Evolutionary conservation across 768 basidiomycete genomes (phyloP).

Genomic region (Xerocomus brunneocitrinus): DNA sequence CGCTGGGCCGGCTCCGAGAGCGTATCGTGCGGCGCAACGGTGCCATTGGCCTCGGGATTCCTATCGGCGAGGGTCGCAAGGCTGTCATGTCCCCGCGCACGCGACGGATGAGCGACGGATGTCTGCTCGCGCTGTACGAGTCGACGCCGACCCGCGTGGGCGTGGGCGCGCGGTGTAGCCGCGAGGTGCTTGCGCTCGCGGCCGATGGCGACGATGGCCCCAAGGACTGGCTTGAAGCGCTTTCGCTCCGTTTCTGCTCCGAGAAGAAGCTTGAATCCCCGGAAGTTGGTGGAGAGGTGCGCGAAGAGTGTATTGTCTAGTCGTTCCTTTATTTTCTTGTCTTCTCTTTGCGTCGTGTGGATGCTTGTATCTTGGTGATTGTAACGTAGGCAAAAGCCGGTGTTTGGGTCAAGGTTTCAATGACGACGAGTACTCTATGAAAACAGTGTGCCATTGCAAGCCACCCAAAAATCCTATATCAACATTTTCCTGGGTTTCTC

Average conservation of each 20-base stretch:
- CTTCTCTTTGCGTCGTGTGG: not conserved
- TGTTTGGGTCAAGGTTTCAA: not conserved
- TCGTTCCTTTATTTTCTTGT: not conserved
- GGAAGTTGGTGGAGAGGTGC: not conserved
- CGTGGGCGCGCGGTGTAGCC: not conserved
- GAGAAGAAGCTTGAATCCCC: not conserved
- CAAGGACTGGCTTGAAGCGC: constrained; percentile 19
- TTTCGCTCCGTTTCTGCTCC: constrained; percentile 10
- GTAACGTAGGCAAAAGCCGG: not conserved
- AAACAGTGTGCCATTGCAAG: not conserved
- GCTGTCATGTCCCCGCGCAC: not conserved
- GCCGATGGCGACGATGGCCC: constrained; percentile 2
- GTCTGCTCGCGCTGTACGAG: constrained; percentile 10
- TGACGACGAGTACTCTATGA: not conserved
- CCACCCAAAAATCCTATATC: too few species aligned
- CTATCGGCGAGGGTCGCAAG: not conserved
- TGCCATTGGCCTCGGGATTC: not conserved
- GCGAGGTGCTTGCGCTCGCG: constrained; percentile 4
- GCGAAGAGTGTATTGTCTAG: not conserved
- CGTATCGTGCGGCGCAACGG: constrained; percentile 5
- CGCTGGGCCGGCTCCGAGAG: constrained; percentile 9
- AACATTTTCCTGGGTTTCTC: too few species aligned
- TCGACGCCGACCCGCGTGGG: constrained; percentile 18
- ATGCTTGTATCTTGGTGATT: not conserved
- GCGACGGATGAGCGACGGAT: constrained; percentile 18